Conservation (phyloP, 305 asterid species). For the Plantago rigida region DNA sequence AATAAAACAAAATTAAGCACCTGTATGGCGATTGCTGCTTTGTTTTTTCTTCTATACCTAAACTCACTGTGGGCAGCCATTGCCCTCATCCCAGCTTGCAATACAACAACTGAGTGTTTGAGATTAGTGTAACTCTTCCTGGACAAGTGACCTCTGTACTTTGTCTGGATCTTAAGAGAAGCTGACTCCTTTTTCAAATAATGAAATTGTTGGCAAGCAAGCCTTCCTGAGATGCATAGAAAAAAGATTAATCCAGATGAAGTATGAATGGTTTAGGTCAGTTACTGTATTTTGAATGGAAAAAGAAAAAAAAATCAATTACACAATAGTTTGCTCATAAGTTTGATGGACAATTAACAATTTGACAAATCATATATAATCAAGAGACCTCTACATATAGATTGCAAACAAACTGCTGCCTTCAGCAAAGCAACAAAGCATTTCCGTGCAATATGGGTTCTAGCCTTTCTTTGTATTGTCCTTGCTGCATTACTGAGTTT, state of each 20-base stretch:
- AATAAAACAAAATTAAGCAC: conserved; percentile 32
- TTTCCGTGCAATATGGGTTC: conserved; percentile 62
- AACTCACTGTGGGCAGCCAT: conserved; percentile 67
- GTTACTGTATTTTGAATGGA: too few relatives aligned
- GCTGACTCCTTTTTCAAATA: conserved; percentile 63
- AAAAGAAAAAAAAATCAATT: background rate
- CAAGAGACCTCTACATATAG: conserved; percentile 70
- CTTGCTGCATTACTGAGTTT: conserved; percentile 67
- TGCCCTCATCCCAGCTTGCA: conserved; percentile 70
- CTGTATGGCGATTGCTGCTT: conserved; percentile 61
- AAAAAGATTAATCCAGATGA: conserved; percentile 14
- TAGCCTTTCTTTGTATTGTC: conserved; percentile 61
- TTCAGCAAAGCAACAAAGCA: conserved; percentile 62
- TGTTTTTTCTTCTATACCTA: conserved; percentile 51
- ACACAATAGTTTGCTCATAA: background rate
- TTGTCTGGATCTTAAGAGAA: conserved; percentile 64
- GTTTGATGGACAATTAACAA: conserved; percentile 11
- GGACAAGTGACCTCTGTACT: conserved; percentile 54
- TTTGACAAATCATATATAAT: conserved; percentile 12
- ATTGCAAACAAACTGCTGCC: conserved; percentile 57
- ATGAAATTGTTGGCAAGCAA: conserved; percentile 51
- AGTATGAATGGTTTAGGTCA: background rate
- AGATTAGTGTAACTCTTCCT: conserved; percentile 50
- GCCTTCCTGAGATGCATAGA: conserved; percentile 50
- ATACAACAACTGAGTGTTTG: conserved; percentile 42